These are phyloP conservation scores for Colletotrichum phormii DNA, from an alignment of 2,329 filamentous ascomycete species.

Conservation along the genomic window DNA sequence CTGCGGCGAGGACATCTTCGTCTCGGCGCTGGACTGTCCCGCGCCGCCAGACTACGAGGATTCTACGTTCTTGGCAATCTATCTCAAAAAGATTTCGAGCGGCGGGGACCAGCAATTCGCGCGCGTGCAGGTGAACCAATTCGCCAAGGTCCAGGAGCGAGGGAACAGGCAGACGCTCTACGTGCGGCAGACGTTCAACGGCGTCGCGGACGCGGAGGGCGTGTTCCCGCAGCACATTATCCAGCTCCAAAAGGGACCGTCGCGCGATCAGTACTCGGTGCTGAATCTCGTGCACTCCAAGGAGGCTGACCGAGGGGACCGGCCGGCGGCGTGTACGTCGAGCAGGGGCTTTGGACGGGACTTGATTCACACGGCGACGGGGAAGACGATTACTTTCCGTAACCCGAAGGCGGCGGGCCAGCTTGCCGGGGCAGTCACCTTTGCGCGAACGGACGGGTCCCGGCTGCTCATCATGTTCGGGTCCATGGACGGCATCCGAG, in stretches of 20 bases:
- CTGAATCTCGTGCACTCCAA: background rate
- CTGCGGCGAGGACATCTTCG: constrained; percentile 5
- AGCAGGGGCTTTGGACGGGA: background rate
- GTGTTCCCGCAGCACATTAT: constrained; percentile 37
- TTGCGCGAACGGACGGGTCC: background rate
- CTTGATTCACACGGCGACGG: background rate
- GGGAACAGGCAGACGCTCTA: constrained; percentile 42
- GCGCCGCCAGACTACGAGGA: background rate
- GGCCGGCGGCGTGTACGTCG: background rate
- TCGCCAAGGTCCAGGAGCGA: constrained; percentile 20
- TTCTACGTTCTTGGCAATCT: background rate
- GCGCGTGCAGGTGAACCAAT: background rate
- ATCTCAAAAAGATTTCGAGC: background rate
- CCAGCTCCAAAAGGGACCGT: background rate
- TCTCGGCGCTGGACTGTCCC: background rate
- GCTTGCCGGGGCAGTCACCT: background rate
- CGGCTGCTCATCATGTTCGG: background rate
- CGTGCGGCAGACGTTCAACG: constrained; percentile 42
- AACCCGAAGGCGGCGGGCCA: background rate
- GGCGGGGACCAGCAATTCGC: background rate
- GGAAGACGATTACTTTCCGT: background rate
- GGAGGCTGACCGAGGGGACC: background rate
- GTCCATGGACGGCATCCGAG: background rate
- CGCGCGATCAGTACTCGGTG: background rate
- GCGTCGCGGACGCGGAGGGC: constrained; percentile 27